Evolutionary conservation across 2,329 filamentous ascomycete species (phyloP).

Genomic region (Aspergillus sclerotialis): DNA sequence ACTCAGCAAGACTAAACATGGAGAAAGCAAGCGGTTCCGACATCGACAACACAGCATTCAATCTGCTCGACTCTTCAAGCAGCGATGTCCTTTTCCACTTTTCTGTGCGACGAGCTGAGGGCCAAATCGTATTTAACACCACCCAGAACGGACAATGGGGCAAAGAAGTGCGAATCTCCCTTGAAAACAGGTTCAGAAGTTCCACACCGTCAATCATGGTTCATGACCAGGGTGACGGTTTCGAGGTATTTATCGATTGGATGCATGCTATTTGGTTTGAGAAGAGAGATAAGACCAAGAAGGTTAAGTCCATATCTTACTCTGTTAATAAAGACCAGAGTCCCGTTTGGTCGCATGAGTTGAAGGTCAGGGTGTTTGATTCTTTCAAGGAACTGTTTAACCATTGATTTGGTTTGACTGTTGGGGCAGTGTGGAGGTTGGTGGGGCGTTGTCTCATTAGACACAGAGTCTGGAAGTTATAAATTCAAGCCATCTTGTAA

Average conservation of each 20-base stretch:
- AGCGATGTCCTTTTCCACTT: constrained; percentile 7
- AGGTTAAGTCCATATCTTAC: background rate
- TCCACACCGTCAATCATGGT: constrained; percentile 5
- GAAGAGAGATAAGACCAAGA: constrained; percentile 2
- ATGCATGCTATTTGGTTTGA: constrained; percentile 6
- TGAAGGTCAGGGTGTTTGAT: background rate
- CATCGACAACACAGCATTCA: constrained; percentile 6
- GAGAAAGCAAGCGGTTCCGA: constrained; percentile 1
- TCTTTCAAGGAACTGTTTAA: background rate
- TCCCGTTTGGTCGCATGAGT: background rate
- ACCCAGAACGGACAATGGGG: constrained; percentile 1
- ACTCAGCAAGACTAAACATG: constrained; percentile 3
- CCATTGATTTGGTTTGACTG: too few relatives aligned
- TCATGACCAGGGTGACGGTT: constrained; percentile 7
- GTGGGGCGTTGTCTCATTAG: too few relatives aligned
- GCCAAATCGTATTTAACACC: constrained; percentile 6
- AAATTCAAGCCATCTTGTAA: too few relatives aligned
- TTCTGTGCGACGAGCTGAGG: constrained; percentile 6
- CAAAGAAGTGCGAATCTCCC: constrained; percentile 4
- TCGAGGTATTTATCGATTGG: constrained; percentile 7
- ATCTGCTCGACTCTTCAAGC: constrained; percentile 1
- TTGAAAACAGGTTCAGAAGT: constrained; percentile 3
- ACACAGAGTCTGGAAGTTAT: too few relatives aligned
- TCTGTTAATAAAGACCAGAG: background rate
- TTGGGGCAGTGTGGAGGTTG: too few relatives aligned